A percentile compares a stretch with the other conserved stretches of the same genome.
Evolutionary conservation across 2,329 filamentous ascomycete species (phyloP).

Genomic region (Ustilaginoidea virens): DNA sequence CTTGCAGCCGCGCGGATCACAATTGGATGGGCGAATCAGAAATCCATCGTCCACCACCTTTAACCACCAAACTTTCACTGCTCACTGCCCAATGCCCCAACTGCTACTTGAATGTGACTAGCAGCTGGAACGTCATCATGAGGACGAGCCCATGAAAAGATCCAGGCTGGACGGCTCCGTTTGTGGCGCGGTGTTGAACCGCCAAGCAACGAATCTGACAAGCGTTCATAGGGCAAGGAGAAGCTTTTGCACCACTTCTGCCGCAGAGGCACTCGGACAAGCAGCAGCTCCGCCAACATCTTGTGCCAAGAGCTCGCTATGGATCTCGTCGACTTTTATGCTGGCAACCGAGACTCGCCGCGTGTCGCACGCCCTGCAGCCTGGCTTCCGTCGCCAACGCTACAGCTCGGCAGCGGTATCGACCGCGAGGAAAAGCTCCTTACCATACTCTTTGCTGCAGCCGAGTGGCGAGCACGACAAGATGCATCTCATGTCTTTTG

Average conservation of each 20-base stretch:
- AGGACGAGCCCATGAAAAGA: conserved; percentile 44
- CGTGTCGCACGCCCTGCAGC: conserved; percentile 1
- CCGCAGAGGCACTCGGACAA: conserved; percentile 6
- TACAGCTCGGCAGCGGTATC: conserved; percentile 14
- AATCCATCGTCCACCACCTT: too few relatives aligned
- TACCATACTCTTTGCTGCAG: conserved; percentile 2
- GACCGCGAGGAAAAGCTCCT: conserved; percentile 1
- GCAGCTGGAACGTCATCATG: conserved; percentile 21
- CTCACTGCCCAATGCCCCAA: neutral
- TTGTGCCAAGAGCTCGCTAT: conserved; percentile 20
- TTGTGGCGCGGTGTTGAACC: conserved; percentile 38
- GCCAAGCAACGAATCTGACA: conserved; percentile 19
- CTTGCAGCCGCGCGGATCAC: too few relatives aligned
- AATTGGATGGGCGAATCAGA: too few relatives aligned
- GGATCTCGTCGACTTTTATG: conserved; percentile 27
- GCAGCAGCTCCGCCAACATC: conserved; percentile 6
- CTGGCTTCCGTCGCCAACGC: conserved; percentile 6
- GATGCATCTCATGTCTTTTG: conserved; percentile 34
- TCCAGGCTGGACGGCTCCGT: conserved; percentile 43
- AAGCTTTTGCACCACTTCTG: conserved; percentile 11
- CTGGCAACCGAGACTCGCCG: conserved; percentile 11
- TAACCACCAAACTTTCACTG: neutral
- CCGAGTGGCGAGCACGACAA: conserved; percentile 11
- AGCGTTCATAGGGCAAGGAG: conserved; percentile 9
- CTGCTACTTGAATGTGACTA: conserved; percentile 1